Base-by-base conservation (phyloP, 768 basidiomycete genomes). In the Serendipita sp. region DNA sequence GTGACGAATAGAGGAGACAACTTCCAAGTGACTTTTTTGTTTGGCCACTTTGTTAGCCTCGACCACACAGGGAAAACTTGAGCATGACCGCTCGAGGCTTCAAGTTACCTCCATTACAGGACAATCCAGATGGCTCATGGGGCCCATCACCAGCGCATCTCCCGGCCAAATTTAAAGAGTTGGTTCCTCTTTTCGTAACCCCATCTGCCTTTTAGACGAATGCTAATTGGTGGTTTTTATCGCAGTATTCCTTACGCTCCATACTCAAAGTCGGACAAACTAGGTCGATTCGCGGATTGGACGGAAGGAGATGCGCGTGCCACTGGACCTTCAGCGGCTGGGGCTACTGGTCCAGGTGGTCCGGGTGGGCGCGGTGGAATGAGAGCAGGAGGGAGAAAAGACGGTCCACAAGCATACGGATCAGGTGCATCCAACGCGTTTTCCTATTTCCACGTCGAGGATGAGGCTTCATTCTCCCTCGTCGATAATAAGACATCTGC, bases 221-320 rank as follows among this genome's bases (percentile, higher is more conserved):
- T 45, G 44, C 11, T 45, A 13, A 45, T 36, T n/a, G 45, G 16
- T 60, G 50, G 18, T 5, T 23, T 23, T 36, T 29, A 18, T n/a
- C 29, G 33, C 37, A 76, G 77, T 70, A 96, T 98, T 66, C 96
- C 96, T 52, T 99, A 98, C 72, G 94, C 95, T 0, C 94, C 94
- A 3, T 98, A 91, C 80, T 92, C 92, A 76, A 99, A 99, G 83
- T 86, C 91, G 43, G 96, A 99, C 80, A 97, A 97, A 75, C 85
- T 99, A 64, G 92, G 91, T 63, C 86, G 95, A 63, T 89, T 99
- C 71, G 95, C 95, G 55, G 95, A 99, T 77, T 99, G 95, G 94
- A 91, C 91, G 74, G 89, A 91, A 62, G 75, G 83, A 29, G 80
- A 85, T 34, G 71, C 80, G 62, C 86, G 88, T 70, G 73, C 77